Conservation (phyloP, 2,329 filamentous ascomycete species). For the Ramularia endophylla region DNA sequence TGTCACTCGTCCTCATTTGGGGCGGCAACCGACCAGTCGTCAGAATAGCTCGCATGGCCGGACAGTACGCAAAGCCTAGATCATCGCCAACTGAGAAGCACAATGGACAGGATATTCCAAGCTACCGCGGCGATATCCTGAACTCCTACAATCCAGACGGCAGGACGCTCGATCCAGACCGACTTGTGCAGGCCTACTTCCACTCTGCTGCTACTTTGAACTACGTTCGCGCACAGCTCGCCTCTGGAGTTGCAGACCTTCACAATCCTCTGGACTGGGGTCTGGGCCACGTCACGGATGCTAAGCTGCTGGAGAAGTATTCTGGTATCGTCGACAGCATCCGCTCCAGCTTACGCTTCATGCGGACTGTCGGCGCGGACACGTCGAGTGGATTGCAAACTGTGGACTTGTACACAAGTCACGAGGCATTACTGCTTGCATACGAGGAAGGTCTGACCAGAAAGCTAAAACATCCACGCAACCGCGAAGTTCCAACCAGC, state of each 20-base stretch:
- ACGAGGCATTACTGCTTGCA: conserved; percentile 88
- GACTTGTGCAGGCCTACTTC: conserved; percentile 88
- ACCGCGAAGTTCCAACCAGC: conserved; percentile 29
- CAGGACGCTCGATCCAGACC: conserved; percentile 71
- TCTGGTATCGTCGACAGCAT: conserved; percentile 77
- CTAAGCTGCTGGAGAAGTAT: conserved; percentile 79
- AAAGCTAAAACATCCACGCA: conserved; percentile 59
- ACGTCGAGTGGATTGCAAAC: conserved; percentile 79
- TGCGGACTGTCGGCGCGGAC: conserved; percentile 87
- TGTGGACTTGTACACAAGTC: conserved; percentile 90
- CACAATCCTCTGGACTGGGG: conserved; percentile 94
- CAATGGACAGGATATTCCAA: conserved; percentile 73
- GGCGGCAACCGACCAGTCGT: conserved; percentile 77
- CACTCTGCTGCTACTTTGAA: conserved; percentile 93
- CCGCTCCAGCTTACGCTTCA: conserved; percentile 77
- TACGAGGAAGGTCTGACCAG: conserved; percentile 89
- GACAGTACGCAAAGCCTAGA: conserved; percentile 93
- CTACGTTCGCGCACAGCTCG: conserved; percentile 77
- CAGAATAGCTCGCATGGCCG: conserved; percentile 90
- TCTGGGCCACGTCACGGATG: conserved; percentile 82
- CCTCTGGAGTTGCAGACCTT: conserved; percentile 86
- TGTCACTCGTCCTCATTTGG: conserved; percentile 95
- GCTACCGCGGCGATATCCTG: conserved; percentile 91
- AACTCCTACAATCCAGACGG: conserved; percentile 79
- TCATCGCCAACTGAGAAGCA: conserved; percentile 81